Conservation (phyloP, 768 basidiomycete genomes). For the Pilatotrama ljubarskyi region DNA sequence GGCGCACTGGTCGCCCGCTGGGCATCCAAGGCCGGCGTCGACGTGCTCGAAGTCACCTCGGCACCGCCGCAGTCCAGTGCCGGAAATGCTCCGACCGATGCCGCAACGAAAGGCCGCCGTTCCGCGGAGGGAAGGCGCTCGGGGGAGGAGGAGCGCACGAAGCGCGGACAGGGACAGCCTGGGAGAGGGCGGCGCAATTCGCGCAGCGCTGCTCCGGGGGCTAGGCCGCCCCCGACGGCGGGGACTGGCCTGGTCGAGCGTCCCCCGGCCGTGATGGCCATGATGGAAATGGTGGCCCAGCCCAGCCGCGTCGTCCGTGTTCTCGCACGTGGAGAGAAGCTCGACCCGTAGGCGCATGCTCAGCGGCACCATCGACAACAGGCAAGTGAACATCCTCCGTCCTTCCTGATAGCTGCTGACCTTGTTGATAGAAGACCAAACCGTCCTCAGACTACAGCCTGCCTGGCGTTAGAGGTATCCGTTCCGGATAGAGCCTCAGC, state of each 20-base stretch:
- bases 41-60: conserved; percentile 55
- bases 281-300: conserved; percentile 78
- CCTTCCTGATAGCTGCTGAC: background rate
- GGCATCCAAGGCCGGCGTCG: conserved; percentile 64
- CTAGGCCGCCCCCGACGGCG: conserved; percentile 15
- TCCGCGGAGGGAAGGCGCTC: conserved; percentile 29
- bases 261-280: conserved; percentile 73
- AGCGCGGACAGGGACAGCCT: conserved; percentile 20
- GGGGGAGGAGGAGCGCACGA: conserved; percentile 30
- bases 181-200: conserved; percentile 28
- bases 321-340: conserved; percentile 81
- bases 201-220: conserved; percentile 12
- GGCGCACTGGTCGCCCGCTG: conserved; percentile 66
- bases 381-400: background rate
- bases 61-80: conserved; percentile 20
- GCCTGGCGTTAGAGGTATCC: conserved; percentile 8
- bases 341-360: conserved; percentile 48
- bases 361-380: background rate
- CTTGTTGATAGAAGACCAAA: background rate
- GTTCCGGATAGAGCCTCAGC: background rate
- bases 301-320: conserved; percentile 77
- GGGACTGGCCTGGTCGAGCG: conserved; percentile 63
- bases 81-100: background rate
- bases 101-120: conserved; percentile 16
- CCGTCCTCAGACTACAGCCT: background rate